A percentile compares a stretch with the other conserved stretches of the same genome.
Evolutionary conservation across 2,329 filamentous ascomycete genomes (phyloP).

Genomic region (Malbranchea cinnamomea): DNA sequence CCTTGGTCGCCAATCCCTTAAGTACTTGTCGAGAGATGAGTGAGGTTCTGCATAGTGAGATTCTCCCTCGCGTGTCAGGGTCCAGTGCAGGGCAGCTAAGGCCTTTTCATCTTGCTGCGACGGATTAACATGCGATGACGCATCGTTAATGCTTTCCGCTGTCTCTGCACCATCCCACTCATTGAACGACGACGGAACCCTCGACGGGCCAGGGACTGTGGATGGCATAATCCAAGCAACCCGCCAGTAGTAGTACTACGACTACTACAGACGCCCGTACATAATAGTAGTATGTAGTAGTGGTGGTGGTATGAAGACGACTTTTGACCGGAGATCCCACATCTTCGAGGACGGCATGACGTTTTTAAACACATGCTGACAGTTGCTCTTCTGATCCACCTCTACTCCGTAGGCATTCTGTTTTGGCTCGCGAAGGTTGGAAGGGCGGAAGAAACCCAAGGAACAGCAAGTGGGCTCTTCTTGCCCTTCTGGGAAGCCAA

Average conservation of each 20-base stretch:
- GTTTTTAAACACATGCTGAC: too few species aligned
- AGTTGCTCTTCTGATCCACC: too few species aligned
- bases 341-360: too few species aligned
- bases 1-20: constrained; percentile 50
- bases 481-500: background rate
- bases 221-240: constrained; percentile 2
- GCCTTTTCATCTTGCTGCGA: constrained; percentile 17
- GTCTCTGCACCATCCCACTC: constrained; percentile 1
- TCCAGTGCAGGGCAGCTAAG: constrained; percentile 19
- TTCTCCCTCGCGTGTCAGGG: constrained; percentile 13
- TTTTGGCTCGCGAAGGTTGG: constrained; percentile 1
- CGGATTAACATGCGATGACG: constrained; percentile 14
- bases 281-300: background rate
- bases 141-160: constrained; percentile 4
- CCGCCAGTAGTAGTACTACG: too few species aligned
- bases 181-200: constrained; percentile 1
- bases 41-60: constrained; percentile 26
- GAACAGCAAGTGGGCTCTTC: too few species aligned
- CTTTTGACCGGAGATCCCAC: too few species aligned
- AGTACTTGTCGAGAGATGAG: constrained; percentile 53
- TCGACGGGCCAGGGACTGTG: constrained; percentile 2
- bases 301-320: background rate
- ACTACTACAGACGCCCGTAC: background rate
- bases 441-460: constrained; percentile 3
- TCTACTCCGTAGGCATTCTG: background rate